These are phyloP conservation scores for Microbotryum intermedium DNA, from an alignment of 1,284 basidiomycete genomes.

Conservation along the genomic window DNA sequence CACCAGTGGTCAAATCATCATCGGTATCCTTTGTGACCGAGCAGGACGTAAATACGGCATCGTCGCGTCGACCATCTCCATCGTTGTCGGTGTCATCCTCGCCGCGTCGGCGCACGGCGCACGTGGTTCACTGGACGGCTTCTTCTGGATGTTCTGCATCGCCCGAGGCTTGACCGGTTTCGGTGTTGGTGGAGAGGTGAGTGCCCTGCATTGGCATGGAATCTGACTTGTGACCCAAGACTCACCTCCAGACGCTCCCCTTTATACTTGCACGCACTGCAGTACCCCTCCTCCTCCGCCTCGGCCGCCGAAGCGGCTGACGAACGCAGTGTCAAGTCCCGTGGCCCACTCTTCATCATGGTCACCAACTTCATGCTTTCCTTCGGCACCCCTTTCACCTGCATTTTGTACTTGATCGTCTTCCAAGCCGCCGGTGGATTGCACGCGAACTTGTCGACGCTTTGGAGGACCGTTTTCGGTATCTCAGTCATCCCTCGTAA, in stretches of 20 bases:
- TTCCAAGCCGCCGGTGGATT: slow-evolving; percentile 54
- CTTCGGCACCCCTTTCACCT: slow-evolving; percentile 61
- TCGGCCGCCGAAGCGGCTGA: slow-evolving; percentile 63
- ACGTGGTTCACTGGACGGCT: slow-evolving; percentile 47
- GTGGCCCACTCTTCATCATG: slow-evolving; percentile 60
- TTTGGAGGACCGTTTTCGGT: slow-evolving; percentile 69
- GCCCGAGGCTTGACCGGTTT: slow-evolving; percentile 63
- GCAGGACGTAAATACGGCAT: slow-evolving; percentile 61
- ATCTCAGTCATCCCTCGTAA: slow-evolving; percentile 55
- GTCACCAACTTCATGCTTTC: slow-evolving; percentile 35
- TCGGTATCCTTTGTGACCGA: slow-evolving; percentile 46
- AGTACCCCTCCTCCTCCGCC: slow-evolving; percentile 64
- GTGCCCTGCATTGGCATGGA: too few relatives aligned
- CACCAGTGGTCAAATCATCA: slow-evolving; percentile 57
- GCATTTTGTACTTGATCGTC: slow-evolving; percentile 62
- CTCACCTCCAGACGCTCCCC: too few relatives aligned
- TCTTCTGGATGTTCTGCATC: slow-evolving; percentile 70
- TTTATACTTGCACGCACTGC: slow-evolving; percentile 50
- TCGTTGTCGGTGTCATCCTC: slow-evolving; percentile 61
- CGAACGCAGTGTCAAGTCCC: slow-evolving; percentile 53
- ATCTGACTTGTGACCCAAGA: too few relatives aligned
- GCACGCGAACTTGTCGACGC: slow-evolving; percentile 53
- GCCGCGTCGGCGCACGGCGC: slow-evolving; percentile 62
- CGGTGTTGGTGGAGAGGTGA: slow-evolving; percentile 38
- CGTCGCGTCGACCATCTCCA: slow-evolving; percentile 58